A percentile compares a stretch with the other conserved stretches of the same genome.
Evolutionary conservation across 192 early-diverging fungal genomes (phyloP).

Genomic region (Irineochytrium annulatum): DNA sequence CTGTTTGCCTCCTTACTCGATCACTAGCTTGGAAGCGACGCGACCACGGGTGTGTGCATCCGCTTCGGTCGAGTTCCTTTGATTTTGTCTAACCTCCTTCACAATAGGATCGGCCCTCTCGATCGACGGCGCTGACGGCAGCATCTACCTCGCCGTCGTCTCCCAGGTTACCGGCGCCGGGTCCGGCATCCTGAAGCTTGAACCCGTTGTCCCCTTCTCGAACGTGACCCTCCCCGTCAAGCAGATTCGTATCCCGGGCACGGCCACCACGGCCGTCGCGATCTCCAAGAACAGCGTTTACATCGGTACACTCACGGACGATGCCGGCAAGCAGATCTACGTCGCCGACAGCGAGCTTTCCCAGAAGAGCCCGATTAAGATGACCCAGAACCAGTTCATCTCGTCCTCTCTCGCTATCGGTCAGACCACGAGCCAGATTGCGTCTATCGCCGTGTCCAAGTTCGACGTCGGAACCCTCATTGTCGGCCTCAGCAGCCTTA

Average conservation of each 20-base stretch:
- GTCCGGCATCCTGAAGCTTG: background rate
- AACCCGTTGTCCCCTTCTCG: background rate
- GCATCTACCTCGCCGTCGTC: background rate
- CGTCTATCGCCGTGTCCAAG: background rate
- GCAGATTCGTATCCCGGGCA: background rate
- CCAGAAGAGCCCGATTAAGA: background rate
- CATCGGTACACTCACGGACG: background rate
- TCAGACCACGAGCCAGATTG: no score
- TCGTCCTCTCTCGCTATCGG: background rate
- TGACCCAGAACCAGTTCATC: background rate
- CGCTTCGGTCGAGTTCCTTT: no score
- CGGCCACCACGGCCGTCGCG: background rate
- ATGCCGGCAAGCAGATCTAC: background rate
- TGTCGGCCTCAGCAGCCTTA: background rate
- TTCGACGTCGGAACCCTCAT: background rate
- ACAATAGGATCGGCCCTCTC: background rate
- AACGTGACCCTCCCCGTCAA: background rate
- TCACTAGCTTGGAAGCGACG: background rate
- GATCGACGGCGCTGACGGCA: background rate
- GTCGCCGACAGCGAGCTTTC: background rate
- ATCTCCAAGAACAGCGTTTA: background rate
- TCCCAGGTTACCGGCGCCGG: background rate
- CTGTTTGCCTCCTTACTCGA: background rate
- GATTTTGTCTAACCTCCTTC: background rate
- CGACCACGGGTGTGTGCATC: background rate